Percentiles rank a stretch among this genome's conserved stretches.
Evolutionary conservation across 345 rosid genomes (phyloP).

Genomic region (Lagerstroemia speciosa): DNA sequence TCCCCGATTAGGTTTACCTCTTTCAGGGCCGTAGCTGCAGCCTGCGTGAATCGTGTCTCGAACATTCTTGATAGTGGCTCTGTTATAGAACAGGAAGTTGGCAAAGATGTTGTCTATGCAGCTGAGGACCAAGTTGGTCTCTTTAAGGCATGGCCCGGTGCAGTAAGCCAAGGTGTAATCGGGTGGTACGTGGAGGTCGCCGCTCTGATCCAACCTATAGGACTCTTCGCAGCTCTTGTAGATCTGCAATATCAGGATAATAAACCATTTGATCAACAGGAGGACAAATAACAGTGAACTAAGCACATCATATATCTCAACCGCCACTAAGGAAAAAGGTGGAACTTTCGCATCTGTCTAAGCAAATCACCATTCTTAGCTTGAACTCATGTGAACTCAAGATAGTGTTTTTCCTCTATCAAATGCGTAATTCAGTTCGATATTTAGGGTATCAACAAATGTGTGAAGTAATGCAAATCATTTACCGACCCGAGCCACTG

Average conservation of each 20-base stretch:
- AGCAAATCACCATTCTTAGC: no score
- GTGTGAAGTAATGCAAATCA: no score
- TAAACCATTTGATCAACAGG: background rate
- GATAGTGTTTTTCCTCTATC: no score
- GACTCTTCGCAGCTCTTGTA: constrained; percentile 61
- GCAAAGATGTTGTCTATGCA: constrained; percentile 53
- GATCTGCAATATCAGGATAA: constrained; percentile 31
- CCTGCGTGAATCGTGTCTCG: constrained; percentile 55
- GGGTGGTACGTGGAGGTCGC: constrained; percentile 48
- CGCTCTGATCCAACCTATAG: constrained; percentile 53
- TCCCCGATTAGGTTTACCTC: constrained; percentile 29
- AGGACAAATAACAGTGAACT: background rate
- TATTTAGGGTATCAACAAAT: no score
- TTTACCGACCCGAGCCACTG: no score
- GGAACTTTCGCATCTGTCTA: no score
- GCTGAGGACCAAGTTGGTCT: constrained; percentile 60
- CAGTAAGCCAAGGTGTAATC: constrained; percentile 44
- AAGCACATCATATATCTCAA: background rate
- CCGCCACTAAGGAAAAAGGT: no score
- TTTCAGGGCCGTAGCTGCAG: constrained; percentile 65
- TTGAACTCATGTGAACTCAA: no score
- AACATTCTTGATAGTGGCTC: constrained; percentile 53
- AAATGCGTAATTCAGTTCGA: no score
- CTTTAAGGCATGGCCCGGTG: constrained; percentile 62
- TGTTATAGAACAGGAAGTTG: constrained; percentile 58